Percentiles rank a stretch among this genome's conserved stretches.
phyloP scores from a whole-genome alignment of 1,284 basidiomycete species.

The Retiboletus flavoniger region DNA sequence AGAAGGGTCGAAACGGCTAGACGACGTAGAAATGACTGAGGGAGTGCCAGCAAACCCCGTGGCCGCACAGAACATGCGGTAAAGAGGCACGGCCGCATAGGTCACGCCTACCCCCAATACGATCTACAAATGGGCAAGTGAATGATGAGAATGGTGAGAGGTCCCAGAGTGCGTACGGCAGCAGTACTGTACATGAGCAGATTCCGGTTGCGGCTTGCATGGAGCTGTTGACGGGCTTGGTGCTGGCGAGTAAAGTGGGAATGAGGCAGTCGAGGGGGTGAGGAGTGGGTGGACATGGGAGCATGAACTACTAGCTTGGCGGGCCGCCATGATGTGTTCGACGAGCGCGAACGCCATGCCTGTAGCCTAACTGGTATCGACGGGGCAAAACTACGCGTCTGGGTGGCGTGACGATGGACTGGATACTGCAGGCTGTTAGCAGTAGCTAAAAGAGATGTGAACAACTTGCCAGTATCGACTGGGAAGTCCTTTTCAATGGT shows the following conservation, averaged over 20 bases:
- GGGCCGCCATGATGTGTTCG: background rate
- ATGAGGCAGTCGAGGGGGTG: background rate
- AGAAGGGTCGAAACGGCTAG: slow-evolving; percentile 76
- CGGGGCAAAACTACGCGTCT: background rate
- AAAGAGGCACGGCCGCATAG: slow-evolving; percentile 96
- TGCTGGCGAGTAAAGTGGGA: slow-evolving; percentile 20
- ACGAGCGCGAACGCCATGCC: slow-evolving; percentile 2
- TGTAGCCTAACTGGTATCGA: background rate
- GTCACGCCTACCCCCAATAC: slow-evolving; percentile 80
- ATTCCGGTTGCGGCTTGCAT: slow-evolving; percentile 61
- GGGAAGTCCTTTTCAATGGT: background rate
- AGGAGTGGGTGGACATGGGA: slow-evolving; percentile 14
- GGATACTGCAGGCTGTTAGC: background rate
- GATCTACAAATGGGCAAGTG: slow-evolving; percentile 50
- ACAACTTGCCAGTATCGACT: slow-evolving; percentile 5
- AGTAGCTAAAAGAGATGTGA: background rate
- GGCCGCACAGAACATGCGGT: slow-evolving; percentile 96
- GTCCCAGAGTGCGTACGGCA: slow-evolving; percentile 49
- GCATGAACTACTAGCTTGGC: background rate
- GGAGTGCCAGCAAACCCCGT: slow-evolving; percentile 98
- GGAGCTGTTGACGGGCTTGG: slow-evolving; percentile 36
- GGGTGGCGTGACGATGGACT: background rate
- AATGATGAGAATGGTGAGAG: background rate
- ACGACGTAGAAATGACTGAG: slow-evolving; percentile 63
- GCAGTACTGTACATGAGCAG: slow-evolving; percentile 80